Evolutionary conservation across 257 asterid genomes (phyloP).

Genomic region (Jacaranda mimosifolia): DNA sequence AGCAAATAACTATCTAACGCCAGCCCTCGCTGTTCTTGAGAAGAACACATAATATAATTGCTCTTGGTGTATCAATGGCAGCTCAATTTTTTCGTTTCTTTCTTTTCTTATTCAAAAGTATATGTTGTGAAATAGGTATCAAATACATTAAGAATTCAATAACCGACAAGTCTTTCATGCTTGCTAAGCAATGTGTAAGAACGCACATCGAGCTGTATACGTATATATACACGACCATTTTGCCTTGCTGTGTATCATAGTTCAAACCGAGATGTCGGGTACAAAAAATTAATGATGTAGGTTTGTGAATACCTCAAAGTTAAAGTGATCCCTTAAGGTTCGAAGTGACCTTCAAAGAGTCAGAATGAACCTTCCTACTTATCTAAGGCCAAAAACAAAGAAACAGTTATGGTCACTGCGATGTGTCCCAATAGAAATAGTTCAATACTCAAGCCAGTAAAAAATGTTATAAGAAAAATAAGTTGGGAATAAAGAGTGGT

Average conservation of each 20-base stretch:
- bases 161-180: conserved; percentile 24
- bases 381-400: no score
- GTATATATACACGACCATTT: background rate
- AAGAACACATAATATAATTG: conserved; percentile 69
- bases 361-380: no score
- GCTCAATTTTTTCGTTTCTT: conserved; percentile 6
- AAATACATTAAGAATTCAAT: conserved; percentile 14
- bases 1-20: conserved; percentile 95
- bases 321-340: no score
- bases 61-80: conserved; percentile 27
- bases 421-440: no score
- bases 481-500: no score
- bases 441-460: no score
- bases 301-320: no score
- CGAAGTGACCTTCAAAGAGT: no score
- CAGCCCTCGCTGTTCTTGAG: conserved; percentile 96
- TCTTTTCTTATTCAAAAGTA: conserved; percentile 37
- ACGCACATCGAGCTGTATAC: conserved; percentile 13
- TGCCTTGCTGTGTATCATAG: background rate
- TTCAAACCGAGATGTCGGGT: background rate
- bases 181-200: conserved; percentile 33
- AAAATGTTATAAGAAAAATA: no score
- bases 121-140: conserved; percentile 42
- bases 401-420: no score
- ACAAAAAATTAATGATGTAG: background rate